Evolutionary conservation across 257 asterid species (phyloP), one percentile per base, ranked within the genome.

Genomic region (Solanum rostratum): DNA sequence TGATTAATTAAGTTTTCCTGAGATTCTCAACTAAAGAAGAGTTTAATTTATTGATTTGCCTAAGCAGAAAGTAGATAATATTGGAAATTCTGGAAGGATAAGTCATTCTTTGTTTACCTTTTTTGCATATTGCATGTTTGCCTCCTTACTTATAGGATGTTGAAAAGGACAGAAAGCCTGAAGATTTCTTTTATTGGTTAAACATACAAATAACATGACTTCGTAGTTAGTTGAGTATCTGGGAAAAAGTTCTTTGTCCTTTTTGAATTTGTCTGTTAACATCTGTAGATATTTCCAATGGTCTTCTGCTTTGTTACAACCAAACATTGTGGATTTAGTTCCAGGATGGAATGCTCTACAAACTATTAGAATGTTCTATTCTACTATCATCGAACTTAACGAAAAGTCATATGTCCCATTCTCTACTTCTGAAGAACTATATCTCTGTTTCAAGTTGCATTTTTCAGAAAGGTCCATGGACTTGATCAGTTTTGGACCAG

Each of bases 241-340:
- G 27, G 50, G 45, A 50, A 78, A 74, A 76, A 27, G 18, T 16
- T 78, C 30, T 0, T 46, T 78, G 82, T 78, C 82, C 63, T 78
- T 50, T 65, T 6, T 33, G 59, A n/a, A 55, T 85, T 84, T 87
- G 88, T 88, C 88, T 85, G 43, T 84, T 76, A 68, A 82, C n/a
- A 83, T 50, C 22, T 50, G n/a, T 82, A 65, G 93, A 90, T 90
- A 71, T 85, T 84, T 85, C 86, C 92, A 84, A 91, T 85, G 86
- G 43, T 84, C 45, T 82, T 81, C 82, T 86, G 80, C 84, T 84
- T 83, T 10, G 41, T 63, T 66, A n/a, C 27, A 50, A 33, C 27
- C 57, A 68, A 37, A 62, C 37, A 80, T 49, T 22, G 39, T 71
- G 82, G 65, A 78, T 53, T 29, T 18, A 0, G 10, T 78, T 30